Evolutionary conservation across 2,329 filamentous ascomycete species (phyloP), one percentile per base, ranked within the genome.

Genomic region (Macrophomina pseudophaseolina): DNA sequence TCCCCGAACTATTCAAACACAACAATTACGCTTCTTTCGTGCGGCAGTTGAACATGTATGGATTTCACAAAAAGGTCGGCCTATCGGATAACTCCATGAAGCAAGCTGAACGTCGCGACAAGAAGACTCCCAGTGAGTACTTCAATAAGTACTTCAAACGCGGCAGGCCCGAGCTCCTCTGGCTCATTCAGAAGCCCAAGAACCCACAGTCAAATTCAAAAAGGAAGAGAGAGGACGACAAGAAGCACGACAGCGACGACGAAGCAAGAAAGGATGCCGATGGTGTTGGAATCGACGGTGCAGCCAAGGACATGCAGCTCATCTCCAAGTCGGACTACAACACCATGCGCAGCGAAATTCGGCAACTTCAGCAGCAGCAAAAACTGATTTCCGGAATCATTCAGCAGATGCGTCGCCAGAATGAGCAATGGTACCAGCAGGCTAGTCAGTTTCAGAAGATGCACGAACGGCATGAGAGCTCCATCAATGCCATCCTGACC

Each of bases 51-150:
- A 84, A 84, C 68, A 84, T 85, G 82, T 86, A 86, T 70, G 82
- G 83, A 48, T 85, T 86, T 67, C 83, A 85, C 75, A 85, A 85
- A 70, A 82, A 83, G 44, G 81, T 85, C 23, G 83, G 84, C n/a
- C 85, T 99, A 18, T 97, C 94, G 4, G 95, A 99, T 79, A 97
- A 97, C 76, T 97, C 94, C 0, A 96, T 99, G 91, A 91, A 95
- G 71, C 94, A 96, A 5, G 97, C 94, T 76, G 95, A 98, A 81
- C 90, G 94, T 69, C 97, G 97, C 78, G 94, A 94, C 76, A 99
- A 99, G 82, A 99, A 99, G 82, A 97, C 93, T 67, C 95, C 95
- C 0, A 98, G 94, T 85, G 95, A 98, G 83, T 99, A 99, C 78
- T 94, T 92, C 72, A 97, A 99, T 77, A 93, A 93, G 9, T 99